Percentiles rank a stretch among this genome's conserved stretches.
These are phyloP conservation scores for Gossypium thurberi DNA, from an alignment of 345 rosid species.

Conservation along the genomic window DNA sequence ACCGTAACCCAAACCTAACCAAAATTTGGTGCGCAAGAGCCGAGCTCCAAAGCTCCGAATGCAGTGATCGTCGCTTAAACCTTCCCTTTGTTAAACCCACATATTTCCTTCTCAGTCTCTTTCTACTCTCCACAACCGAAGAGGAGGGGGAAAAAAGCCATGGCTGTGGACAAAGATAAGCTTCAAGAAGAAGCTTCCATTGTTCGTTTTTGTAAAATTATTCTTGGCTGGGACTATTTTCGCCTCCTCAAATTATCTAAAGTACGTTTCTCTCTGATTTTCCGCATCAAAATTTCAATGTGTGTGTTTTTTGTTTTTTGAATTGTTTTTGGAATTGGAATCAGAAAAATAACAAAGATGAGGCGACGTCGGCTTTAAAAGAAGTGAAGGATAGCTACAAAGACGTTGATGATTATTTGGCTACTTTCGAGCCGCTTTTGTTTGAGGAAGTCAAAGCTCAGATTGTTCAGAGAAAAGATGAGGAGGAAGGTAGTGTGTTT, in stretches of 20 bases:
- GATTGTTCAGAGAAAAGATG: conserved; percentile 64
- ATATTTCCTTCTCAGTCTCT: not conserved
- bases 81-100: not conserved
- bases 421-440: conserved; percentile 78
- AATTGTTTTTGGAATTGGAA: not conserved
- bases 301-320: not conserved
- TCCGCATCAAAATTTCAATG: not conserved
- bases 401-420: conserved; percentile 69
- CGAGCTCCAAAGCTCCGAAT: not conserved
- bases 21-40: not conserved
- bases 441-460: conserved; percentile 95
- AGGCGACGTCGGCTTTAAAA: conserved; percentile 28
- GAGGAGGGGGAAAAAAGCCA: not conserved
- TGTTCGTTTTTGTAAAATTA: conserved; percentile 53
- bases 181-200: conserved; percentile 52
- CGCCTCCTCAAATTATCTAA: conserved; percentile 45
- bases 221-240: conserved; percentile 79
- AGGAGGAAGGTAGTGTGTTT: conserved; percentile 54
- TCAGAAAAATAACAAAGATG: conserved; percentile 28
- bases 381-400: conserved; percentile 58
- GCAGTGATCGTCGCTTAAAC: not conserved
- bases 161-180: conserved; percentile 55
- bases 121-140: not conserved
- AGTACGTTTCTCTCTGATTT: conserved; percentile 21
- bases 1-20: not conserved